These are phyloP conservation scores for Yarrowia deformans DNA, from an alignment of 805 yeast genomes.

Conservation along the genomic window DNA sequence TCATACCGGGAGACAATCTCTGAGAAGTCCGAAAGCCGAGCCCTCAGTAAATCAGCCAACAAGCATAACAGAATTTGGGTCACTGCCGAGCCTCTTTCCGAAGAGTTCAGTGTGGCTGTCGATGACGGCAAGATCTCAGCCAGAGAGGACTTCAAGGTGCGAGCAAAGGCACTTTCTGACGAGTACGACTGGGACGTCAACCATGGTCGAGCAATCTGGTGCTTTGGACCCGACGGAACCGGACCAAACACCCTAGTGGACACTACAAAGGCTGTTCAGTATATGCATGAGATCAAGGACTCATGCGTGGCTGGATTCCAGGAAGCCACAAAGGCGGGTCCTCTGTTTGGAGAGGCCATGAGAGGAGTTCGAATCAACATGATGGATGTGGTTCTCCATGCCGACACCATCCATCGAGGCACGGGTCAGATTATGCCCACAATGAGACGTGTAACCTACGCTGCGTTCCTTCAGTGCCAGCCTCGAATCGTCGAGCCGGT, in stretches of 20 bases:
- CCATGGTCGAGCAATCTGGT: conserved; percentile 99
- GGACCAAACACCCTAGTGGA: conserved; percentile 99
- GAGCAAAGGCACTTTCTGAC: conserved; percentile 99
- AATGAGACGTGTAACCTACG: conserved; percentile 99
- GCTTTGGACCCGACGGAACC: conserved; percentile 99
- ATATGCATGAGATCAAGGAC: conserved; percentile 98
- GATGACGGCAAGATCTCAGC: conserved; percentile 91
- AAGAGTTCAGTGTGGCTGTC: conserved; percentile 90
- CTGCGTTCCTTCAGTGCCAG: conserved; percentile 96
- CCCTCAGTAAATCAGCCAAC: conserved; percentile 99
- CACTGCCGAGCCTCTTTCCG: conserved; percentile 94
- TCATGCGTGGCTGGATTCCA: conserved; percentile 99
- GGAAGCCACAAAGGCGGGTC: conserved; percentile 99
- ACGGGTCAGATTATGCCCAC: conserved; percentile 99
- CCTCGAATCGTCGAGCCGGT: conserved; percentile 99
- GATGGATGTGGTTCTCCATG: conserved; percentile 98
- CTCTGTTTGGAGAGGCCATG: conserved; percentile 93
- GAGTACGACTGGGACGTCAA: conserved; percentile 99
- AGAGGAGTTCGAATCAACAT: conserved; percentile 97
- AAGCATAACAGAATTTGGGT: conserved; percentile 99
- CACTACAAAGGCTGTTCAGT: conserved; percentile 99
- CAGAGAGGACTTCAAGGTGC: conserved; percentile 97
- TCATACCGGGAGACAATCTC: conserved; percentile 98
- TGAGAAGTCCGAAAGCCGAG: conserved; percentile 90
- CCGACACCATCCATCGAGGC: conserved; percentile 99